Conservation (phyloP, 345 rosid genomes). For the Cardamine chenopodiifolia region DNA sequence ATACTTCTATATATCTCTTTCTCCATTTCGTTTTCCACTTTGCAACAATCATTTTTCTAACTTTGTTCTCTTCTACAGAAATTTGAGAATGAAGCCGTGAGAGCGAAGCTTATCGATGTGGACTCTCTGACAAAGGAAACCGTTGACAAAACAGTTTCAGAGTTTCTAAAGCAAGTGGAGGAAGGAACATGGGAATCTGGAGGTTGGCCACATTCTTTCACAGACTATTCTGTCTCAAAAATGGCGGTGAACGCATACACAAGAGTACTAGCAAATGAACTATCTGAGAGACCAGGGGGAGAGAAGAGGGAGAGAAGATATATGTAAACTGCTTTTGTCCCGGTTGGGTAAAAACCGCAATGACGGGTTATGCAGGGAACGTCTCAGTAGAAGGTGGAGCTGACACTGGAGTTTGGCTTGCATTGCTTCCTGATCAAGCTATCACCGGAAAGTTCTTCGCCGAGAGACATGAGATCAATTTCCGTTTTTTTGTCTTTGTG, state of each 20-base stretch:
- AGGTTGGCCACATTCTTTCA: constrained; percentile 86
- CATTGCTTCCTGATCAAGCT: constrained; percentile 76
- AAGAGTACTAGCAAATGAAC: constrained; percentile 61
- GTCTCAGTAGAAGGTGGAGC: constrained; percentile 78
- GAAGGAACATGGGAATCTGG: constrained; percentile 75
- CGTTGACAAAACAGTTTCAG: constrained; percentile 58
- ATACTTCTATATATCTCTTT: constrained; percentile 32
- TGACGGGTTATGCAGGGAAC: constrained; percentile 97
- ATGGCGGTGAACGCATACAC: constrained; percentile 87
- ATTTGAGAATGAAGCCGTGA: constrained; percentile 60
- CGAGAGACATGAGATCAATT: constrained; percentile 83
- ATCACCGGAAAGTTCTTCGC: constrained; percentile 87
- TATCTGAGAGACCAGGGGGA: constrained; percentile 70
- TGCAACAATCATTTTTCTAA: background rate
- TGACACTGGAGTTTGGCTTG: constrained; percentile 94
- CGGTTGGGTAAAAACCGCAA: constrained; percentile 97
- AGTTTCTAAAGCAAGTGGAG: constrained; percentile 78
- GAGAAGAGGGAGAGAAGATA: constrained; percentile 79
- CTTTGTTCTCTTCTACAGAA: constrained; percentile 49
- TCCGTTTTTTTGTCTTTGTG: constrained; percentile 34
- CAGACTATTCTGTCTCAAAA: constrained; percentile 87
- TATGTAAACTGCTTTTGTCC: constrained; percentile 90
- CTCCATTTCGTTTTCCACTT: background rate
- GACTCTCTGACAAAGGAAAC: constrained; percentile 70
- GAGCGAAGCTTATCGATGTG: constrained; percentile 54